Conservation (phyloP, 768 basidiomycete species). For the Phlebiopsis flavidoalba region DNA sequence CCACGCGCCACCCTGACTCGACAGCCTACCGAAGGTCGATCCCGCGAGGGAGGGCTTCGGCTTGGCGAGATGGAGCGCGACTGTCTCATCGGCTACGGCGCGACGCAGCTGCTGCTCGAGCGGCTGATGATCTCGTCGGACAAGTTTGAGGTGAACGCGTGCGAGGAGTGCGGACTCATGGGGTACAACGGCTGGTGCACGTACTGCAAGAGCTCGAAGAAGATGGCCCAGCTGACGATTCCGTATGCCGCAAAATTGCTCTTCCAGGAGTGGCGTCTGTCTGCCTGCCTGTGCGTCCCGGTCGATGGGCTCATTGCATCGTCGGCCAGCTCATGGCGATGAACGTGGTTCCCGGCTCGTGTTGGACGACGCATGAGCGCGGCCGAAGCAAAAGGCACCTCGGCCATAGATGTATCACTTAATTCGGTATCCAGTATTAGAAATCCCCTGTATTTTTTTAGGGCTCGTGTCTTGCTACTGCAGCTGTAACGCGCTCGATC, state of each 20-base stretch:
- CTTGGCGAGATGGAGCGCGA: constrained; percentile 99
- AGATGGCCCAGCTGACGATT: constrained; percentile 91
- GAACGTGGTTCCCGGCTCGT: constrained; percentile 92
- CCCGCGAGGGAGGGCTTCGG: constrained; percentile 93
- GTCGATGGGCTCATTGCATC: constrained; percentile 1
- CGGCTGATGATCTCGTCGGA: constrained; percentile 99
- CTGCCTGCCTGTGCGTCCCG: not conserved
- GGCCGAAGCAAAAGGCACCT: not conserved
- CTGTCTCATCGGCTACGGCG: constrained; percentile 97
- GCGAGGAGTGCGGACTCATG: constrained; percentile 90
- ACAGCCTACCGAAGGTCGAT: constrained; percentile 97
- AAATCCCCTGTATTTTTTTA: not conserved
- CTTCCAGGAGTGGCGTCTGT: constrained; percentile 73
- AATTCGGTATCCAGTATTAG: not conserved
- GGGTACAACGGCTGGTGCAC: constrained; percentile 95
- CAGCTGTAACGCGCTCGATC: too few relatives aligned
- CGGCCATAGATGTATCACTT: not conserved
- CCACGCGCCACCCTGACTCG: constrained; percentile 95
- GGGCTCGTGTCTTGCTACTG: not conserved
- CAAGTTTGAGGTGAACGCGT: constrained; percentile 95
- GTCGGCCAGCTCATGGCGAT: constrained; percentile 84
- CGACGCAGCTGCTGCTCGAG: constrained; percentile 92
- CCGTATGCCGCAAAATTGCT: constrained; percentile 94
- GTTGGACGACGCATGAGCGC: constrained; percentile 65
- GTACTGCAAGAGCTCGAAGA: constrained; percentile 97